Base-by-base conservation (phyloP, 495 filamentous ascomycete genomes). In the Penicillium pancosmium region DNA sequence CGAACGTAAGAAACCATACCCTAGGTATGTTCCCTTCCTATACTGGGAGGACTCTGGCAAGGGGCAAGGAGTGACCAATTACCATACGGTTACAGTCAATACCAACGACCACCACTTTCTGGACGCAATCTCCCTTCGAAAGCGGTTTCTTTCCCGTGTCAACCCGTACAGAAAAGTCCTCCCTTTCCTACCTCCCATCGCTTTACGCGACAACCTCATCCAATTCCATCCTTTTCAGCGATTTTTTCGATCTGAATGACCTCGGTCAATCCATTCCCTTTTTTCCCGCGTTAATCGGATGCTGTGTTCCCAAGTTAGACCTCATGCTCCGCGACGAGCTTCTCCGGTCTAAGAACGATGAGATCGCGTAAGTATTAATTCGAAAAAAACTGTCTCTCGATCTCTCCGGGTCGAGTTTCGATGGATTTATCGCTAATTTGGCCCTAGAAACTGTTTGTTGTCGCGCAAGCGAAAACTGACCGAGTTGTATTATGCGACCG, bases 401-500 rank as follows among this genome's bases (percentile, higher is more conserved):
- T 58, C 15, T 52, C 44, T 56, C 55, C 66, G 7, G 7, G 13
- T 16, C 18, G n/a, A 33, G 47, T 57, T 61, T 49, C 41, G 68
- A 60, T 63, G 35, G 52, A 62, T 60, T 63, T 62, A 52, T 72
- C 63, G 69, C 72, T 80, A 70, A 70, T 75, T 72, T 76, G 70
- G 10, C 38, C 18, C 55, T 71, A 93, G 90, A 81, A 84, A 81
- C 80, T 88, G 87, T 82, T 81, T 86, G 78, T 76, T 73, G 76
- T 88, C 88, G 78, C 88, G 90, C 68, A 91, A 92, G 82, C 86
- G 88, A 72, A 93, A 93, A 76, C 78, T 96, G 68, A 86, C 84
- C 65, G 88, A 91, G 77, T 83, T 96, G 65, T 93, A 87, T 78
- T 76, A 74, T 74, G 76, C 78, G 69, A 82, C 80, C 68, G 75